Conservation (phyloP, 352 stramenopile species). For the Pythium dissimile region DNA sequence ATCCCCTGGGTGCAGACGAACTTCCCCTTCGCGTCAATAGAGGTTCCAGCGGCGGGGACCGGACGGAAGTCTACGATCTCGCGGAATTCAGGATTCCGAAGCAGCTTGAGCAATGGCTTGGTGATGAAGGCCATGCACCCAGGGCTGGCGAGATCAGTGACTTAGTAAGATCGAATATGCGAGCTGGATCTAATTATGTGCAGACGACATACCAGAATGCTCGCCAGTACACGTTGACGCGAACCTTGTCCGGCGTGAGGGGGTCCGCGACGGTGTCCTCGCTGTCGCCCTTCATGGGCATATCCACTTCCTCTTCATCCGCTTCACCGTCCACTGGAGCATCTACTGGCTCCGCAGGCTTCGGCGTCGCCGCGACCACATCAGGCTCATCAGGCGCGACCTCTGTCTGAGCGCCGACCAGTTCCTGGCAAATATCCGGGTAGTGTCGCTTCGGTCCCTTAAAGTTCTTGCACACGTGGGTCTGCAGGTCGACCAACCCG, state of each 20-base stretch:
- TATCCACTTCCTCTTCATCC: slow-evolving; percentile 22
- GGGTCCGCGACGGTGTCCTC: slow-evolving; percentile 8
- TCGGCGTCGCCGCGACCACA: neutral
- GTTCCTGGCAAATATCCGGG: slow-evolving; percentile 43
- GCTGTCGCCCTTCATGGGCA: slow-evolving; percentile 23
- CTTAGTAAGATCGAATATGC: neutral
- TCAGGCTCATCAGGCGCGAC: slow-evolving; percentile 37
- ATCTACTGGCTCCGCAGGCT: slow-evolving; percentile 5
- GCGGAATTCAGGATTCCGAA: slow-evolving; percentile 65
- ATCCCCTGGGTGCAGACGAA: slow-evolving; percentile 68
- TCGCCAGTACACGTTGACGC: slow-evolving; percentile 74
- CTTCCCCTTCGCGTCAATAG: slow-evolving; percentile 44
- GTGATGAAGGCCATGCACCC: slow-evolving; percentile 76
- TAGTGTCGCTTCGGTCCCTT: slow-evolving; percentile 65
- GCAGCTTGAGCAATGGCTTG: slow-evolving; percentile 52
- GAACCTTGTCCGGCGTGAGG: slow-evolving; percentile 35
- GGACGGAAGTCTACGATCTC: slow-evolving; percentile 67
- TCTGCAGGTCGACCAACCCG: slow-evolving; percentile 53
- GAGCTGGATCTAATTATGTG: neutral
- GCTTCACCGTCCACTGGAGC: slow-evolving; percentile 12
- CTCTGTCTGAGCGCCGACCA: slow-evolving; percentile 53
- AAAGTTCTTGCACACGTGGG: slow-evolving; percentile 58
- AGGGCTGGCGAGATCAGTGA: slow-evolving; percentile 30
- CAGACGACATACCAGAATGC: slow-evolving; percentile 70
- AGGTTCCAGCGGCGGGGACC: slow-evolving; percentile 70